Conservation (phyloP, 23 red algal genomes). For the Pyropia yezoensis region DNA sequence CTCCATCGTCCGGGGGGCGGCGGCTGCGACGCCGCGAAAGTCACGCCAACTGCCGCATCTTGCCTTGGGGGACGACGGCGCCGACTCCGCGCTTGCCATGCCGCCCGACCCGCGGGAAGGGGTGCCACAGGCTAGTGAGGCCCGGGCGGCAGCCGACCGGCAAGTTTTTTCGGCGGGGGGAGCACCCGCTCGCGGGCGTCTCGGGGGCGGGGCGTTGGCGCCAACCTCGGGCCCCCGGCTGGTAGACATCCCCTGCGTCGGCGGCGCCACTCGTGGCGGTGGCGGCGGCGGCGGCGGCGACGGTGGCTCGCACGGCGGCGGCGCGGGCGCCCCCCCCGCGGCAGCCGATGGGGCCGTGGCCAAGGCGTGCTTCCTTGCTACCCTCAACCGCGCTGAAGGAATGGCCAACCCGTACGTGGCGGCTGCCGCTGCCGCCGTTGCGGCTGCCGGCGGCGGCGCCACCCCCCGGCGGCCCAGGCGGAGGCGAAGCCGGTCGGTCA, state of each 20-base stretch:
- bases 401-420: constrained; percentile 42
- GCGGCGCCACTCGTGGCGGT: background rate
- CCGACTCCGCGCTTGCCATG: too few relatives aligned
- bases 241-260: background rate
- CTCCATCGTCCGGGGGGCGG: constrained; percentile 30
- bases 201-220: too few relatives aligned
- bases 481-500: too few relatives aligned
- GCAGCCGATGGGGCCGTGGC: constrained; percentile 10
- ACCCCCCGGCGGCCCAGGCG: too few relatives aligned
- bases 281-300: constrained; percentile 1
- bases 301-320: background rate
- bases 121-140: too few relatives aligned
- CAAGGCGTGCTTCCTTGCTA: constrained; percentile 38
- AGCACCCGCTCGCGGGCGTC: too few relatives aligned
- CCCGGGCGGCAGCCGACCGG: too few relatives aligned
- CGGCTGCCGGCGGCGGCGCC: too few relatives aligned
- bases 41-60: background rate
- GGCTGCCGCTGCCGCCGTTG: background rate
- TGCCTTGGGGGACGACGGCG: background rate
- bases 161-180: too few relatives aligned
- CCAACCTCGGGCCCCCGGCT: too few relatives aligned
- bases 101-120: too few relatives aligned
- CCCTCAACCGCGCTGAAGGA: constrained; percentile 23
- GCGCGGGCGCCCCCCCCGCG: background rate
- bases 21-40: background rate